Base-by-base conservation (phyloP, 1,139 yeast genomes). In the Sugiyamaella castrensis region DNA sequence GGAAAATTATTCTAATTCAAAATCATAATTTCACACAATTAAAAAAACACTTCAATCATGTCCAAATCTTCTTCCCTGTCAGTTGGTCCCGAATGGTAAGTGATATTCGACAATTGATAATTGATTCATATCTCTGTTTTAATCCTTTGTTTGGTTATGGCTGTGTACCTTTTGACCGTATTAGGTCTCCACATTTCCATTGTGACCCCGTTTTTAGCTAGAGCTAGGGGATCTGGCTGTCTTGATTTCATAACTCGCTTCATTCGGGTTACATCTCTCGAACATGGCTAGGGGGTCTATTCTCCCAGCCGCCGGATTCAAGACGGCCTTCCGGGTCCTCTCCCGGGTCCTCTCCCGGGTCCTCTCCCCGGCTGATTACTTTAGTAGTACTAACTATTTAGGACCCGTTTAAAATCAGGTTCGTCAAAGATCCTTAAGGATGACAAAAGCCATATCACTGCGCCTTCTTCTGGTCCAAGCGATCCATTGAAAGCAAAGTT, bases 31-130 rank as follows among this genome's bases (percentile, higher is more conserved):
- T 9, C 12, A 19, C 24, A 19, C 24, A 19, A 19, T 5, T 19
- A 19, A 5, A 19, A 19, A 2, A 19, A 37, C n/a, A n/a, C 6
- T 19, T n/a, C 36, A 11, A 31, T 13, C 27, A 62, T 60, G 66
- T 60, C 65, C 9, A 58, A 61, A 44, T 59, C 67, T 8, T 52
- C 65, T 43, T 58, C 72, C 43, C 54, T 68, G 49, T 64, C 74
- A 12, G 68, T 70, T 51, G 74, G 73, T 47, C 72, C 74, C 31
- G 66, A 71, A 46, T 71, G 74, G 74, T 70, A 61, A 50, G 73
- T 38, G 19, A 31, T 4, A 28, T 10, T 19, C 24, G 3, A 19
- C 24, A 19, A 4, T 19, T 19, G 24, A 19, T 19, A 4, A 19
- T 19, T 19, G 24, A 19, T 3, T 19, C 5, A 19, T 19, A 3